Conservation (phyloP, 2,329 filamentous ascomycete genomes). For the Colletotrichum caudatum region DNA sequence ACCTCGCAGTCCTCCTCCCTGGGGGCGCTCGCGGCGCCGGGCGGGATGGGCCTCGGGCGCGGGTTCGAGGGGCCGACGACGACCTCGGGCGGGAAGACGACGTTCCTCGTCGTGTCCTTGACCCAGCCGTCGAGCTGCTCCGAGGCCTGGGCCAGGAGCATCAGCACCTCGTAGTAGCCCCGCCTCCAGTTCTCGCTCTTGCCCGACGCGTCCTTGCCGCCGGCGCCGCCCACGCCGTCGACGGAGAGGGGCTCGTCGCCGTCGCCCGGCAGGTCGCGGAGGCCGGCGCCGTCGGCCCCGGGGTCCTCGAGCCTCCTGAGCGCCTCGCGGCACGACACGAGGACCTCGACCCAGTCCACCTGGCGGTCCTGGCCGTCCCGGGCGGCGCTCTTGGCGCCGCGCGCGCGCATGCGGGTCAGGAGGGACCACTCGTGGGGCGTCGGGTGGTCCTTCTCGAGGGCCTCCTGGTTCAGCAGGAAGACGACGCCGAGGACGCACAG, state of each 20-base stretch:
- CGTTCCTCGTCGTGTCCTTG: slow-evolving; percentile 72
- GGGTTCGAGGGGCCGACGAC: slow-evolving; percentile 89
- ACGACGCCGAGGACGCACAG: slow-evolving; percentile 70
- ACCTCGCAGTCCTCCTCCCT: slow-evolving; percentile 80
- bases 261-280: slow-evolving; percentile 63
- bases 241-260: slow-evolving; percentile 66
- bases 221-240: slow-evolving; percentile 63
- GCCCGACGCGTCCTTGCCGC: slow-evolving; percentile 74
- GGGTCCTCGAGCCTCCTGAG: slow-evolving; percentile 77
- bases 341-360: slow-evolving; percentile 76
- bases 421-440: slow-evolving; percentile 87
- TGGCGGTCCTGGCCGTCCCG: slow-evolving; percentile 64
- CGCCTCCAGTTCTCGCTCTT: slow-evolving; percentile 88
- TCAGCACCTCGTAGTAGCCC: slow-evolving; percentile 86
- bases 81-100: slow-evolving; percentile 78
- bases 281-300: slow-evolving; percentile 73
- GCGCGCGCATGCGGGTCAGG: slow-evolving; percentile 74
- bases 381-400: slow-evolving; percentile 72
- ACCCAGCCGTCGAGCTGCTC: slow-evolving; percentile 88
- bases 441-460: slow-evolving; percentile 79
- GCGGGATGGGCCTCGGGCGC: slow-evolving; percentile 77
- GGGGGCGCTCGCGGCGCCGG: slow-evolving; percentile 71
- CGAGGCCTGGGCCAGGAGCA: slow-evolving; percentile 80
- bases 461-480: slow-evolving; percentile 78
- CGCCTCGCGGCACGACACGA: slow-evolving; percentile 69